Percentiles rank a stretch among this genome's conserved stretches.
Conservation (phyloP, 2,329 filamentous ascomycete species). For the Fusarium ambrosium region DNA sequence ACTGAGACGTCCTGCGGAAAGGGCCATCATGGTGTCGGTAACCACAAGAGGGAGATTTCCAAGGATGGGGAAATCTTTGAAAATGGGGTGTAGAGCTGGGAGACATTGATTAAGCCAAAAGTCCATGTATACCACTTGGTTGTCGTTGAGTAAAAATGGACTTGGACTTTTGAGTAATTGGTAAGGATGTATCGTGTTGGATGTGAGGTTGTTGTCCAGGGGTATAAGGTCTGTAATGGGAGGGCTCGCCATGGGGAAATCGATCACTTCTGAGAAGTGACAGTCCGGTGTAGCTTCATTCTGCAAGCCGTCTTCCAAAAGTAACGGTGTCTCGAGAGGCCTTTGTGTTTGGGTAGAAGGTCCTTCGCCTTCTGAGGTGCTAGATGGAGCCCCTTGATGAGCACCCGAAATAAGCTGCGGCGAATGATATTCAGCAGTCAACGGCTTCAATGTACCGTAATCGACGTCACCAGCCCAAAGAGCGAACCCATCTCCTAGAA, state of each 20-base stretch:
- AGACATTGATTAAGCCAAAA: constrained; percentile 20
- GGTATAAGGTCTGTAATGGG: background rate
- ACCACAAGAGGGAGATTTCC: background rate
- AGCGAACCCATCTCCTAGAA: background rate
- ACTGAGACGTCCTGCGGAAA: constrained; percentile 24
- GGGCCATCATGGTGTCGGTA: constrained; percentile 11
- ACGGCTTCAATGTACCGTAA: too few species aligned
- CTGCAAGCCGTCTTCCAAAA: too few species aligned
- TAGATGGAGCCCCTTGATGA: too few species aligned
- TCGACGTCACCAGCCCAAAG: background rate
- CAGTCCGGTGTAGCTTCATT: background rate
- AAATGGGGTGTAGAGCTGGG: constrained; percentile 13
- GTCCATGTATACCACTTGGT: constrained; percentile 12
- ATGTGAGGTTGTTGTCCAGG: background rate
- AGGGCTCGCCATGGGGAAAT: background rate
- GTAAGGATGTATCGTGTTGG: background rate
- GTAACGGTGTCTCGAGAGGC: background rate
- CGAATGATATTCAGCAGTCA: too few species aligned
- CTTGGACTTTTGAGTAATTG: background rate
- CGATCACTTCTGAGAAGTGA: background rate
- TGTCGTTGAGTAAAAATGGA: background rate
- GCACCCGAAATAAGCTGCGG: background rate
- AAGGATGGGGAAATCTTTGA: constrained; percentile 1
- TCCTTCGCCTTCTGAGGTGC: background rate
- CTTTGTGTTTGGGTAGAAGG: background rate